Percentiles rank a stretch among this genome's conserved stretches.
Conservation (phyloP, 441 rosid genomes). For the Manihot esculenta region DNA sequence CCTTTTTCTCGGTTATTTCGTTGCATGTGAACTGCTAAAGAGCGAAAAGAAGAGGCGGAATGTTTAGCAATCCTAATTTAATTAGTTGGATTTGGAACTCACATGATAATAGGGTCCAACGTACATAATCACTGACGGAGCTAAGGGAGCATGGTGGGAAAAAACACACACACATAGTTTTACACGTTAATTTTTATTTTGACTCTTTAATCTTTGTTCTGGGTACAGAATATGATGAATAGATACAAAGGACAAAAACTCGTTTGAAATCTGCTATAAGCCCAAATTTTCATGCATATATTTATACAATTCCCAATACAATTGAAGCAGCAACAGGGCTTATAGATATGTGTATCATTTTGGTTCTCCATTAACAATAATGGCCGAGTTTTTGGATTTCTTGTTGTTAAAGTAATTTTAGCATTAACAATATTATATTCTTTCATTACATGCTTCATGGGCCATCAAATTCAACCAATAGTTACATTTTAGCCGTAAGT, state of each 20-base stretch:
- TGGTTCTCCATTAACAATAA: slow-evolving; percentile 12
- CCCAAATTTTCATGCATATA: slow-evolving; percentile 36
- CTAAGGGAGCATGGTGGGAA: no score
- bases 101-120: not conserved
- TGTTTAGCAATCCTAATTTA: no score
- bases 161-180: no score
- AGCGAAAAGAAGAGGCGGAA: no score
- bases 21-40: no score
- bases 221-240: no score
- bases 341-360: slow-evolving; percentile 13
- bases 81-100: no score
- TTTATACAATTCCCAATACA: slow-evolving; percentile 30
- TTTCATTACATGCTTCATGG: not conserved
- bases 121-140: no score
- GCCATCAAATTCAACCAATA: not conserved
- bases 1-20: no score
- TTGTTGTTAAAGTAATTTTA: slow-evolving; percentile 10
- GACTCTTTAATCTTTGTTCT: no score
- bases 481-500: not conserved
- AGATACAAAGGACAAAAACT: no score
- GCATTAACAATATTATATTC: not conserved
- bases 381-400: not conserved
- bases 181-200: no score
- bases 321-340: not conserved
- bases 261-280: not conserved